Conservation (phyloP, 2,329 filamentous ascomycete species). For the Fusarium setosum region DNA sequence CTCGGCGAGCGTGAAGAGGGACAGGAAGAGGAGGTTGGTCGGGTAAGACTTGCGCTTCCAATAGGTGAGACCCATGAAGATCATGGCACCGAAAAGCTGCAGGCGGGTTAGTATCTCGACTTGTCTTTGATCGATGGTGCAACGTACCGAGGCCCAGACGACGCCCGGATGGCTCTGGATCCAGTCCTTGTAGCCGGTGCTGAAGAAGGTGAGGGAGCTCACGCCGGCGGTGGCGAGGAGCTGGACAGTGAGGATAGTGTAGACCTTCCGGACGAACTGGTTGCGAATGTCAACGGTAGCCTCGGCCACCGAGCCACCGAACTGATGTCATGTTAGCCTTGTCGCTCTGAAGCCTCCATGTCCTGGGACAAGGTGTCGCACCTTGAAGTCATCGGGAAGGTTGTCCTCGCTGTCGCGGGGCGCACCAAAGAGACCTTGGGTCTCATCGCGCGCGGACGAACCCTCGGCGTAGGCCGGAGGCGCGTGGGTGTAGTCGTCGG, state of each 20-base stretch:
- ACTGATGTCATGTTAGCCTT: constrained; percentile 61
- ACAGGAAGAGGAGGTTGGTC: constrained; percentile 92
- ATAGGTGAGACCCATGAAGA: constrained; percentile 87
- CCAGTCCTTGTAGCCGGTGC: constrained; percentile 81
- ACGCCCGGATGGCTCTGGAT: constrained; percentile 86
- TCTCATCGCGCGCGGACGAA: constrained; percentile 64
- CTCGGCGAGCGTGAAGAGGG: constrained; percentile 89
- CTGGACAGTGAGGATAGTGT: constrained; percentile 96
- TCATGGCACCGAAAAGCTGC: constrained; percentile 81
- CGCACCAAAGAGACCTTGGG: constrained; percentile 71
- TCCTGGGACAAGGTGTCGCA: constrained; percentile 44
- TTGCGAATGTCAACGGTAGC: constrained; percentile 95
- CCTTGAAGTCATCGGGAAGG: constrained; percentile 97
- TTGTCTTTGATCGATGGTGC: background rate
- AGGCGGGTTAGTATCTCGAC: constrained; percentile 29
- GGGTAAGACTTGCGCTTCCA: constrained; percentile 98
- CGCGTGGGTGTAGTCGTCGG: constrained; percentile 82
- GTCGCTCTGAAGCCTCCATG: background rate
- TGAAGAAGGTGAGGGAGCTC: constrained; percentile 89
- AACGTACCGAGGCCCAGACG: constrained; percentile 82
- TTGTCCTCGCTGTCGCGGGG: constrained; percentile 89
- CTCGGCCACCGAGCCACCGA: constrained; percentile 92
- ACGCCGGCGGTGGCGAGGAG: constrained; percentile 85
- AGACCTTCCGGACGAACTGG: constrained; percentile 97
- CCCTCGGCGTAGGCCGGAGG: constrained; percentile 81